Percentiles rank a stretch among this genome's conserved stretches.
phyloP scores from a whole-genome alignment of 345 rosid genomes.

The Erucastrum elatum region DNA sequence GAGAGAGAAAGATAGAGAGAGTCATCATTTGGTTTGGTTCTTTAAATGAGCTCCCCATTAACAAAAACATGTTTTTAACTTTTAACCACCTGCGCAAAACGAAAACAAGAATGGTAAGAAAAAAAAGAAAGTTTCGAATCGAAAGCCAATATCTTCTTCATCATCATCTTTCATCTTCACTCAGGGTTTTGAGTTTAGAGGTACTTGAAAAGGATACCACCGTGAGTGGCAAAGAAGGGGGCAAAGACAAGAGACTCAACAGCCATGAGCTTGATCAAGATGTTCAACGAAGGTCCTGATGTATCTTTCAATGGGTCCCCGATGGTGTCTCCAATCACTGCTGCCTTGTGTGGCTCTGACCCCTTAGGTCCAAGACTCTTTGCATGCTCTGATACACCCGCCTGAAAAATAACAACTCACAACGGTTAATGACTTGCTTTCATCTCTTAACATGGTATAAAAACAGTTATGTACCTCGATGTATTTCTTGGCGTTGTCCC shows the following conservation, averaged over 20 bases:
- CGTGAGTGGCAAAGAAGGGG: neutral
- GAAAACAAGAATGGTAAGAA: constrained; percentile 34
- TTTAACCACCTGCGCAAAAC: constrained; percentile 37
- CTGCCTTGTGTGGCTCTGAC: constrained; percentile 95
- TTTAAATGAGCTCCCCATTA: constrained; percentile 30
- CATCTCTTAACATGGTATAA: neutral
- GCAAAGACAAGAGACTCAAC: neutral
- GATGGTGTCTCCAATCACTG: constrained; percentile 69
- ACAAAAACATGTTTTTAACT: constrained; percentile 21
- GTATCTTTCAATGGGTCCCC: neutral
- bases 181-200: neutral
- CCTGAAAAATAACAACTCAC: constrained; percentile 40
- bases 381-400: constrained; percentile 92
- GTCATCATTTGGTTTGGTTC: constrained; percentile 36
- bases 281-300: neutral
- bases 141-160: constrained; percentile 23
- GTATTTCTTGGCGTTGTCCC: constrained; percentile 99
- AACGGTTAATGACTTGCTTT: neutral
- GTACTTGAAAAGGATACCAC: neutral
- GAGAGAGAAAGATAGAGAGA: neutral
- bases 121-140: constrained; percentile 21
- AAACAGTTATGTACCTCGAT: constrained; percentile 59
- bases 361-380: constrained; percentile 89
- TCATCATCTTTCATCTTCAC: neutral
- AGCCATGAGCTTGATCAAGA: neutral